These are phyloP conservation scores for Boletus vinaceobasis DNA, from an alignment of 768 basidiomycete genomes.

Conservation along the genomic window DNA sequence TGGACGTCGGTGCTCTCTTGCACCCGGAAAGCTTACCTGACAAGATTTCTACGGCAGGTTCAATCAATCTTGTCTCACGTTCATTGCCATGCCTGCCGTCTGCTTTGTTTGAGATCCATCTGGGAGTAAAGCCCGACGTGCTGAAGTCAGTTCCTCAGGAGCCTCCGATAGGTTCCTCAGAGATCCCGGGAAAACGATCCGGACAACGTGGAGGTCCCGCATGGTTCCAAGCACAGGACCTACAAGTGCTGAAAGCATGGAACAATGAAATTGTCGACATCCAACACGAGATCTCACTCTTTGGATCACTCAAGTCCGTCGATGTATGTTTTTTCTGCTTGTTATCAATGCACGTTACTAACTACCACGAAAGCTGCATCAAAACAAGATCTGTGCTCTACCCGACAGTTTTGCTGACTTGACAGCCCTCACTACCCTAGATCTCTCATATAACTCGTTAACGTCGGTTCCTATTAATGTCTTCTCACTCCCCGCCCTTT, in stretches of 20 bases:
- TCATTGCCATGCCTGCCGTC: slow-evolving; percentile 71
- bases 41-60: slow-evolving; percentile 52
- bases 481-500: slow-evolving; percentile 66
- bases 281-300: slow-evolving; percentile 79
- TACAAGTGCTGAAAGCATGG: slow-evolving; percentile 72
- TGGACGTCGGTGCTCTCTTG: slow-evolving; percentile 31
- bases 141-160: slow-evolving; percentile 63
- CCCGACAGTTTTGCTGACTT: slow-evolving; percentile 70
- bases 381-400: slow-evolving; percentile 61
- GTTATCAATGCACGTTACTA: not conserved
- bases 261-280: slow-evolving; percentile 78
- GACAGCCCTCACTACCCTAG: slow-evolving; percentile 59
- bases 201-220: slow-evolving; percentile 48
- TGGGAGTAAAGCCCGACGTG: slow-evolving; percentile 69
- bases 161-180: slow-evolving; percentile 43
- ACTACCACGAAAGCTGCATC: slow-evolving; percentile 54
- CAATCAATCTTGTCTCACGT: slow-evolving; percentile 73
- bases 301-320: slow-evolving; percentile 75
- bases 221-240: slow-evolving; percentile 82
- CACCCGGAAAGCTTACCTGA: slow-evolving; percentile 42
- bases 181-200: slow-evolving; percentile 36
- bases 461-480: slow-evolving; percentile 58
- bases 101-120: slow-evolving; percentile 75
- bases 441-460: slow-evolving; percentile 72
- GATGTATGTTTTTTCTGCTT: slow-evolving; percentile 52